Evolutionary conservation across 2,329 filamentous ascomycete species (phyloP).

Genomic region (Grosmannia huntii): DNA sequence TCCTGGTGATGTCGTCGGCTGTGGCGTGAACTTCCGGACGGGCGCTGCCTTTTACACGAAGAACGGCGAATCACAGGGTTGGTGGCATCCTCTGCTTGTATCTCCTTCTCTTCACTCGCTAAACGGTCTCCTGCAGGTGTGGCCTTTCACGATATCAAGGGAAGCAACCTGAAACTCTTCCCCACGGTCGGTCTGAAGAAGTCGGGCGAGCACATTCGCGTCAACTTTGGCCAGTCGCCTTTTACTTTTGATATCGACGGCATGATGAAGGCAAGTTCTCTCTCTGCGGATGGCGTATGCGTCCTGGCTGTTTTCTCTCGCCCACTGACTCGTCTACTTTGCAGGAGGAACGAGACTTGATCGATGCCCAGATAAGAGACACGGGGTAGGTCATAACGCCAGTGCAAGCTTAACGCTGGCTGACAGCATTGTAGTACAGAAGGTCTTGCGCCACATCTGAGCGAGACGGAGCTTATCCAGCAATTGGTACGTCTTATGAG

Average conservation of each 20-base stretch:
- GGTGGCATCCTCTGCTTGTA: constrained; percentile 10
- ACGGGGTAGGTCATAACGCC: constrained; percentile 23
- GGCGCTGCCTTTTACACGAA: constrained; percentile 57
- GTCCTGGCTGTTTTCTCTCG: neutral
- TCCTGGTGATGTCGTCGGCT: constrained; percentile 47
- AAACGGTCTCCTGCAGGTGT: constrained; percentile 35
- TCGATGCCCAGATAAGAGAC: constrained; percentile 46
- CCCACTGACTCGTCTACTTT: neutral
- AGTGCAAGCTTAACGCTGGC: neutral
- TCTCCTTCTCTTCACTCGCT: constrained; percentile 8
- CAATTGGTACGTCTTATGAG: constrained; percentile 44
- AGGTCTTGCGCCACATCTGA: constrained; percentile 47
- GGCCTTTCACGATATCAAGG: constrained; percentile 53
- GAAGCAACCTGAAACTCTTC: constrained; percentile 46
- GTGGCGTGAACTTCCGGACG: constrained; percentile 52
- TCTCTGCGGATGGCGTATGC: neutral
- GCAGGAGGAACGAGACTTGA: constrained; percentile 46
- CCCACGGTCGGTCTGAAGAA: constrained; percentile 54
- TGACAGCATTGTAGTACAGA: constrained; percentile 31
- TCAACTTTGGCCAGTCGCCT: constrained; percentile 58
- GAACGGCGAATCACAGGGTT: constrained; percentile 46
- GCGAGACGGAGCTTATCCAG: constrained; percentile 70
- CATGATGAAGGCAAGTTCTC: constrained; percentile 55
- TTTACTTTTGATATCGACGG: constrained; percentile 89
- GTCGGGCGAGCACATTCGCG: constrained; percentile 45